Conservation (phyloP, 345 rosid species). For the Clausena lansium region DNA sequence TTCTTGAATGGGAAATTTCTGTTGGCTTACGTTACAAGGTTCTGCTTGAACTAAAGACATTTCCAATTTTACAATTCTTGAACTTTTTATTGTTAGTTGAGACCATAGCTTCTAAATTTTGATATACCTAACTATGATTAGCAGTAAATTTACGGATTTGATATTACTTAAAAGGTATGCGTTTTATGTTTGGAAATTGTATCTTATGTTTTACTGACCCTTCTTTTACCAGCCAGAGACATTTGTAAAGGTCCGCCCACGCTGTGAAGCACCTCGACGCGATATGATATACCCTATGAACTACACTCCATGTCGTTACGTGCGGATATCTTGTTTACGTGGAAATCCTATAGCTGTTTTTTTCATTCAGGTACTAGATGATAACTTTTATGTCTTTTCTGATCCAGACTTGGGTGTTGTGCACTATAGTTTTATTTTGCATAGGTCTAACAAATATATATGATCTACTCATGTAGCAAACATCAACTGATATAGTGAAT, state of each 20-base stretch:
- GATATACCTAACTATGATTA: background rate
- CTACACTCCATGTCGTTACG: slow-evolving; percentile 79
- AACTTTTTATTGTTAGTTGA: background rate
- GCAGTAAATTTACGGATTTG: background rate
- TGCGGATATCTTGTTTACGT: slow-evolving; percentile 77
- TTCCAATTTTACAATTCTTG: background rate
- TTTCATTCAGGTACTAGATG: slow-evolving; percentile 65
- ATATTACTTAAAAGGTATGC: background rate
- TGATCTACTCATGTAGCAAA: background rate
- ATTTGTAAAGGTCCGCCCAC: slow-evolving; percentile 76
- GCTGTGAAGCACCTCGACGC: slow-evolving; percentile 91
- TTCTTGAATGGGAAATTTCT: slow-evolving; percentile 85
- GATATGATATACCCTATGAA: slow-evolving; percentile 77
- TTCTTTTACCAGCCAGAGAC: slow-evolving; percentile 67
- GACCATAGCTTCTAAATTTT: background rate
- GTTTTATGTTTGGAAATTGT: slow-evolving; percentile 2
- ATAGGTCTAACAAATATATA: background rate
- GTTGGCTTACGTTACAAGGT: slow-evolving; percentile 86
- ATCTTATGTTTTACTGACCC: slow-evolving; percentile 12
- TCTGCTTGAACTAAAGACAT: slow-evolving; percentile 8
- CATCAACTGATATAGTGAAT: background rate
- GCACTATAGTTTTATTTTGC: background rate
- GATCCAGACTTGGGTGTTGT: background rate
- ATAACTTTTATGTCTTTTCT: background rate
- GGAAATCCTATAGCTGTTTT: slow-evolving; percentile 88